Conservation (phyloP, 2,329 filamentous ascomycete genomes). For the Fusarium torulosum region DNA sequence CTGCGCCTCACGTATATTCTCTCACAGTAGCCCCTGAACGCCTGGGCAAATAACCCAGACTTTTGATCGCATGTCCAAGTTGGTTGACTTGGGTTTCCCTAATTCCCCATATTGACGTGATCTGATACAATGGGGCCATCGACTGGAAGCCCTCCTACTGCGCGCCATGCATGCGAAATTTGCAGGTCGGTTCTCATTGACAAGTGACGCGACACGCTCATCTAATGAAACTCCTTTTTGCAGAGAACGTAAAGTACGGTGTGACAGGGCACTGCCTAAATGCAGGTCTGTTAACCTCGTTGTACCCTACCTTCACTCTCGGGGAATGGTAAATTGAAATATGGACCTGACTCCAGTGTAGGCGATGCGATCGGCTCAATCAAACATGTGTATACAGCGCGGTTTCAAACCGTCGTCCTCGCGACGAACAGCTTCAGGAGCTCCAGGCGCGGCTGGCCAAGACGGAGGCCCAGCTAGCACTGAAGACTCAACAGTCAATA, state of each 20-base stretch:
- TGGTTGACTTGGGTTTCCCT: no score
- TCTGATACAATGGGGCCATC: neutral
- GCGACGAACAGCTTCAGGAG: neutral
- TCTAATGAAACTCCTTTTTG: no score
- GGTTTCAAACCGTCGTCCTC: conserved; percentile 2
- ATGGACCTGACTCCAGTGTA: neutral
- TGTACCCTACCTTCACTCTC: neutral
- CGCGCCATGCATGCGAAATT: conserved; percentile 1
- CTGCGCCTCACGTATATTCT: no score
- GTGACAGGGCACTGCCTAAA: conserved; percentile 4
- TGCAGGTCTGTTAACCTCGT: neutral
- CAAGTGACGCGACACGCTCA: accelerated
- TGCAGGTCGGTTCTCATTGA: neutral
- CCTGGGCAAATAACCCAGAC: no score
- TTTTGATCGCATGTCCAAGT: no score
- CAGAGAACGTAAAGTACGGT: conserved; percentile 7
- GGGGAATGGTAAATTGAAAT: no score
- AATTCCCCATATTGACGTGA: no score
- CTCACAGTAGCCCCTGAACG: no score
- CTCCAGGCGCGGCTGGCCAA: neutral
- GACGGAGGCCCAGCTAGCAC: conserved; percentile 1
- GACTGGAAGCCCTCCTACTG: neutral
- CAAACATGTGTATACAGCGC: conserved; percentile 3
- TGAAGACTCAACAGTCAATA: neutral
- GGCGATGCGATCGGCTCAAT: conserved; percentile 4